Evolutionary conservation across 805 yeast genomes (phyloP), one percentile per base, ranked within the genome.

Genomic region (Myxozyma vanderwaltii): DNA sequence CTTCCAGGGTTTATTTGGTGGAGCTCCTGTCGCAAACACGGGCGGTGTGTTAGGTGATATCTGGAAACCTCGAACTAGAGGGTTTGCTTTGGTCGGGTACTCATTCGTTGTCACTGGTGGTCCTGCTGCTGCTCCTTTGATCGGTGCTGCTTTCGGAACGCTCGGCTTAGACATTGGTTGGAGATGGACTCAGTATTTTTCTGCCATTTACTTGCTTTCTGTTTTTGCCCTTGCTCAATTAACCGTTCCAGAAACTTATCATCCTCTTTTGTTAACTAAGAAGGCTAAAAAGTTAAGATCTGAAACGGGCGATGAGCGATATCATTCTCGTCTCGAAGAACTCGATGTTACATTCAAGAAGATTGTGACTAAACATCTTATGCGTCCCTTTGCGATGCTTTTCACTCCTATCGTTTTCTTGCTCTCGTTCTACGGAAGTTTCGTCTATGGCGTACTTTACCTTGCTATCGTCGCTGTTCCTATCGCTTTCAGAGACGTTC

Each of bases 321-420:
- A 89, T 63, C 89, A 90, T 89, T 89, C 97, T 23, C 95, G 89
- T 74, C 95, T 89, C 72, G 97, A 91, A 72, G 94, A 92, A 31
- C 84, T 82, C 70, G 89, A 89, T 50, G 72, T 90, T 72, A 75
- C 87, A 1, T 71, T 88, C 49, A 77, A 76, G 35, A 96, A 91
- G 71, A 77, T 91, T 72, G 67, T 89, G 59, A 80, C 82, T 59
- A 82, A 88, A 24, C 89, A 91, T 76, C 78, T 91, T 56, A 74
- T 83, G 66, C 82, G 97, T 68, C 98, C 98, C 1, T 75, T 92
- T 63, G 84, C 82, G 66, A 89, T 92, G 75, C 83, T 84, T 17
- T 73, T 82, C 21, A 79, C 81, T n/a, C 82, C 82, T 0, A 77
- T 79, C 51, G 70, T 78, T 48, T 68, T 74, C 23, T 65, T 76